These are phyloP conservation scores for Murraya koenigii DNA, from an alignment of 345 rosid genomes.

Conservation along the genomic window DNA sequence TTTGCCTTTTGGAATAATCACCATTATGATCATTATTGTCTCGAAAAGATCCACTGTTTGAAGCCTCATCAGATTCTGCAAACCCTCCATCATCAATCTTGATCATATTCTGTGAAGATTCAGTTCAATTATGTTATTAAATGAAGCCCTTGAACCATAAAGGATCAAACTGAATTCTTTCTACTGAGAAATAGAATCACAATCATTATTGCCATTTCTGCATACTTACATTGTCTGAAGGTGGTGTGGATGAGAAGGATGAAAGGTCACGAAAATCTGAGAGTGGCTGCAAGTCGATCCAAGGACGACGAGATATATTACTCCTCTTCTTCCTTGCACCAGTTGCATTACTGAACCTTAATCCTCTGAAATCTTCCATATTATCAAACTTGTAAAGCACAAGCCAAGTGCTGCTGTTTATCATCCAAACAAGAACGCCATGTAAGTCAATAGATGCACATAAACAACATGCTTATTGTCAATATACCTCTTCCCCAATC, in stretches of 20 bases:
- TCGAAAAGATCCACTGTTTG: slow-evolving; percentile 58
- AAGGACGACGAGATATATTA: slow-evolving; percentile 56
- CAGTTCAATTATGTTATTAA: slow-evolving; percentile 17
- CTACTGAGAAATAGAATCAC: background rate
- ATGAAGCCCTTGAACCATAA: slow-evolving; percentile 20
- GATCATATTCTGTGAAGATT: slow-evolving; percentile 40
- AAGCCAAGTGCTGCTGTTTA: slow-evolving; percentile 8
- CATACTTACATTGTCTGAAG: slow-evolving; percentile 46
- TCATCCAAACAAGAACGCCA: background rate
- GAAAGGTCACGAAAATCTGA: slow-evolving; percentile 52
- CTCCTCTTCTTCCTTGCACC: slow-evolving; percentile 72
- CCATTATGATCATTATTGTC: slow-evolving; percentile 42
- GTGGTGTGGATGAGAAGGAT: slow-evolving; percentile 67
- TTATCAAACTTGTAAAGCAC: background rate
- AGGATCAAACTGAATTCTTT: slow-evolving; percentile 13
- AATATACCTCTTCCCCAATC: background rate
- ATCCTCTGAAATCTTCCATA: slow-evolving; percentile 58
- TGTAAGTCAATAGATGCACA: background rate
- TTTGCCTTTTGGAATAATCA: slow-evolving; percentile 31
- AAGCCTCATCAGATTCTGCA: slow-evolving; percentile 70
- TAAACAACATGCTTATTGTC: background rate
- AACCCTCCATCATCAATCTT: slow-evolving; percentile 49
- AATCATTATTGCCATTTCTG: slow-evolving; percentile 9
- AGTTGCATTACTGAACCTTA: slow-evolving; percentile 51
- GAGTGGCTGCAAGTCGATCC: slow-evolving; percentile 52